A percentile compares a stretch with the other conserved stretches of the same genome.
These are phyloP conservation scores for Vitis labrusca DNA, from an alignment of 164 flowering plant genomes.

Conservation along the genomic window DNA sequence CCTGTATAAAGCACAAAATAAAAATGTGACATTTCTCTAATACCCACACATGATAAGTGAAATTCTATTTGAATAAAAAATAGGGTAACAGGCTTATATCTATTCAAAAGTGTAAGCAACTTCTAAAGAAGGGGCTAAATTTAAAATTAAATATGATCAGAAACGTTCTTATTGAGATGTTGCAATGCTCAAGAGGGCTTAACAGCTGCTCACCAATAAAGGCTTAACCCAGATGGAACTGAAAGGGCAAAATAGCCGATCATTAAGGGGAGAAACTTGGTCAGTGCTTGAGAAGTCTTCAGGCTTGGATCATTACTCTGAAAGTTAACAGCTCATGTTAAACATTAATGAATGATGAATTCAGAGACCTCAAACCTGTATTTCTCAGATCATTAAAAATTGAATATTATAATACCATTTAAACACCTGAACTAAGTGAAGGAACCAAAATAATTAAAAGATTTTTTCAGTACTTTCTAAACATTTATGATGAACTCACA, in stretches of 20 bases:
- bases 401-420: too few relatives aligned
- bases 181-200: neutral
- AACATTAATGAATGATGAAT: neutral
- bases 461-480: too few relatives aligned
- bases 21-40: neutral
- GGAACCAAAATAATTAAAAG: too few relatives aligned
- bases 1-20: slow-evolving; percentile 41
- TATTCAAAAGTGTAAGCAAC: neutral
- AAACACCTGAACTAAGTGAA: too few relatives aligned
- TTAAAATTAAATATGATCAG: neutral
- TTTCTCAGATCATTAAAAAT: too few relatives aligned
- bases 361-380: too few relatives aligned
- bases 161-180: neutral
- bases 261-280: slow-evolving; percentile 80
- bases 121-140: neutral
- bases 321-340: slow-evolving; percentile 13
- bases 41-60: neutral
- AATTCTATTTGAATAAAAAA: neutral
- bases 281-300: slow-evolving; percentile 83
- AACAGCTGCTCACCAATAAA: slow-evolving; percentile 79
- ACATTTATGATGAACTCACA: too few relatives aligned
- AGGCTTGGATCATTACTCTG: slow-evolving; percentile 82
- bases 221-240: slow-evolving; percentile 97
- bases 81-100: neutral
- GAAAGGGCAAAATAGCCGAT: slow-evolving; percentile 96